Conservation (phyloP, 495 filamentous ascomycete genomes). For the Neurospora terricola region DNA sequence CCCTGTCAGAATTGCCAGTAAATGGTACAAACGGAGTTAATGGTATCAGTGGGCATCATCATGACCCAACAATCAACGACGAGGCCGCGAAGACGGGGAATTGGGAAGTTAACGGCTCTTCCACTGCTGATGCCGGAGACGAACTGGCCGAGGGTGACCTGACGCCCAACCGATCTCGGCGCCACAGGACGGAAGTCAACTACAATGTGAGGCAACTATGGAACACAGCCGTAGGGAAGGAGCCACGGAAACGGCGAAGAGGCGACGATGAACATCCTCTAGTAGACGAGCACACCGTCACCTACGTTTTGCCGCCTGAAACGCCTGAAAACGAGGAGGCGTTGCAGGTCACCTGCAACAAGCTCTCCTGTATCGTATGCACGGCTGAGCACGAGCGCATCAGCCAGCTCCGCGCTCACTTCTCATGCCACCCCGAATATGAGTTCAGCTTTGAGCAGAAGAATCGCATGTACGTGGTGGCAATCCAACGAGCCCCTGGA, state of each 20-base stretch:
- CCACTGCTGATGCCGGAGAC: background rate
- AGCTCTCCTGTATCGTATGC: conserved; percentile 38
- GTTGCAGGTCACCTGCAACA: conserved; percentile 26
- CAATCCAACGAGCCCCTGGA: conserved; percentile 1
- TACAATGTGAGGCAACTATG: conserved; percentile 44
- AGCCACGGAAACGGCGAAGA: conserved; percentile 31
- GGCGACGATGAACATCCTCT: conserved; percentile 19
- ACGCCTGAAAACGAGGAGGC: background rate
- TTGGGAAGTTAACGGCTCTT: conserved; percentile 4
- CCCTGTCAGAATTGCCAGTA: conserved; percentile 17
- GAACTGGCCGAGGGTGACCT: conserved; percentile 8
- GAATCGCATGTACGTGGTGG: conserved; percentile 11
- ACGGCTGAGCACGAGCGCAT: conserved; percentile 29
- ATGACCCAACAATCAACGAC: conserved; percentile 4
- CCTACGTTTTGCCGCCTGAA: conserved; percentile 35
- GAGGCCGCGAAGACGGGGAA: conserved; percentile 22
- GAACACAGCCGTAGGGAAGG: conserved; percentile 36
- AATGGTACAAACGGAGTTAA: conserved; percentile 16
- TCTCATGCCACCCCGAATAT: conserved; percentile 34
- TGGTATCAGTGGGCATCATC: conserved; percentile 13
- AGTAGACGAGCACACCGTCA: conserved; percentile 25
- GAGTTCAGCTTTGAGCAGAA: conserved; percentile 32
- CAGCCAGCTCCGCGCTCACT: conserved; percentile 34
- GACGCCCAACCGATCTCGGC: conserved; percentile 31
- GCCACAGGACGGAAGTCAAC: conserved; percentile 33